A percentile compares a stretch with the other conserved stretches of the same genome.
phyloP scores from a whole-genome alignment of 805 yeast genomes.

The Candida sakaeoensis region DNA sequence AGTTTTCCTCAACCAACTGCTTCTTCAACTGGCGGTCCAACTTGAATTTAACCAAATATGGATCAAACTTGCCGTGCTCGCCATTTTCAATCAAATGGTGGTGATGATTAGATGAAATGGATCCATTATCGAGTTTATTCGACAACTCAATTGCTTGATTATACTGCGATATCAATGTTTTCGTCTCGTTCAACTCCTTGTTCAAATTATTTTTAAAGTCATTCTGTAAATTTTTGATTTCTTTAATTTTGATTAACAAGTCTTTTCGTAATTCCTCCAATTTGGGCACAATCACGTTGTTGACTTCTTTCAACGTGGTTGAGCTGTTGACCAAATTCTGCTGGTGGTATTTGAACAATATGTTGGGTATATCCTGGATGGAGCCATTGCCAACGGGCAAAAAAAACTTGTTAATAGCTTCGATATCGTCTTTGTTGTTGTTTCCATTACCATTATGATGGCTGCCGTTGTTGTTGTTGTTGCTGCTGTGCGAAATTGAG shows the following conservation, averaged over 20 bases:
- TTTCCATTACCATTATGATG: constrained; percentile 4
- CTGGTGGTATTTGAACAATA: constrained; percentile 50
- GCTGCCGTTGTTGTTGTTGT: constrained; percentile 8
- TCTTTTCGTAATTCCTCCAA: constrained; percentile 63
- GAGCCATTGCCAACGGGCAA: constrained; percentile 70
- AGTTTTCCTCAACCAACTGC: constrained; percentile 81
- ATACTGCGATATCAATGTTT: constrained; percentile 43
- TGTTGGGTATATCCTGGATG: constrained; percentile 75
- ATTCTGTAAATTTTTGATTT: constrained; percentile 73
- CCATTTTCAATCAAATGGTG: constrained; percentile 11
- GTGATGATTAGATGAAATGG: constrained; percentile 10
- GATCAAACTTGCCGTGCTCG: constrained; percentile 61
- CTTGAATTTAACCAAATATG: constrained; percentile 67
- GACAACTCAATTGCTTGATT: constrained; percentile 62
- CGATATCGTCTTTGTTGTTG: constrained; percentile 23
- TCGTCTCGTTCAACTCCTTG: constrained; percentile 49
- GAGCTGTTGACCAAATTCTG: constrained; percentile 33
- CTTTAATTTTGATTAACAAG: constrained; percentile 77
- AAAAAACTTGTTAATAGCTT: constrained; percentile 50
- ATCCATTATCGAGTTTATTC: constrained; percentile 35
- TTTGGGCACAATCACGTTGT: constrained; percentile 47
- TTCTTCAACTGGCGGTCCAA: constrained; percentile 74
- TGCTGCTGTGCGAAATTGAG: constrained; percentile 5
- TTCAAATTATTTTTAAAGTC: constrained; percentile 79
- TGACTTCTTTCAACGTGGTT: constrained; percentile 48